Base-by-base conservation (phyloP, 495 filamentous ascomycete genomes). In the Penicillium ochrochloron region DNA sequence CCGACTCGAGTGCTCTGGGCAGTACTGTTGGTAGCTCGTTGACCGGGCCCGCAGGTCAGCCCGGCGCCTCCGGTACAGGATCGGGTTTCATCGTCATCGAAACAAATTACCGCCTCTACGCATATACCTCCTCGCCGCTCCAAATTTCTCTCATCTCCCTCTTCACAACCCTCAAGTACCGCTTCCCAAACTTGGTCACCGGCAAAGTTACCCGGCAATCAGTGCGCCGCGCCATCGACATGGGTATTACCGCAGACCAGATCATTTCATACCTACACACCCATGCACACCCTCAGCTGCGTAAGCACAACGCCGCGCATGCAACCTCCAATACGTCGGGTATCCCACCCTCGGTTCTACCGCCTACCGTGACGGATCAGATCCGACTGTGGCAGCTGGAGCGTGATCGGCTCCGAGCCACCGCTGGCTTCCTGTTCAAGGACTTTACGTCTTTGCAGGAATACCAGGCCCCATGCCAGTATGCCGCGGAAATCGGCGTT, bases 31-130 rank as follows among this genome's bases (percentile, higher is more conserved):
- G 76, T 23, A 71, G 78, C 41, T 72, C 78, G 0, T 48, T 78
- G 15, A 71, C 74, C 42, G 76, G 67, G 52, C 78, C 80, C 35
- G 74, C 72, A 17, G 70, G 73, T 42, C 61, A 73, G 21, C 58
- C 78, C 37, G 73, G 73, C 44, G 80, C 84, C 42, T 71, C 83
- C 15, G 87, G 88, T 59, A 74, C 79, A 0, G 94, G 88, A 59
- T 74, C 79, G 0, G 94, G 94, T 39, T 94, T 93, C 81, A 92
- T 99, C 70, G 91, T 99, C 67, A 84, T 98, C 67, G 95, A 99
- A 82, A 99, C 95, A n/a, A 99, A 99, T 79, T 97, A 97, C 79
- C 91, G 95, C 31, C 77, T 99, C 66, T 99, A 99, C 78, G 95
- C 95, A 34, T 99, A 98, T 79, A 97, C 96, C 7, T 88, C 87